phyloP scores from a whole-genome alignment of 805 yeast species.

The Monosporozyma solicola region DNA sequence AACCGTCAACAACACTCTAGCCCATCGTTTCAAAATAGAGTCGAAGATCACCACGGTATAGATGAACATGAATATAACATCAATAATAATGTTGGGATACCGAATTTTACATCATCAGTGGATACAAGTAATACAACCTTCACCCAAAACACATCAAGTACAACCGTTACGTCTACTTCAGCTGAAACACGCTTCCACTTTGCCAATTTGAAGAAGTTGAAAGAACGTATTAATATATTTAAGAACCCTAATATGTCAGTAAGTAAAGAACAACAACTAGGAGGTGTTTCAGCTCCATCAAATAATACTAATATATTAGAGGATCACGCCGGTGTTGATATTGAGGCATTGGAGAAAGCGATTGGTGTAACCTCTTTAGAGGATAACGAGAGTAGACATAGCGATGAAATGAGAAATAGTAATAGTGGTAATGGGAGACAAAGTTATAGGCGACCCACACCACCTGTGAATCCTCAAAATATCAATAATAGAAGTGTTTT shows the following conservation, averaged over 20 bases:
- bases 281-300: neutral
- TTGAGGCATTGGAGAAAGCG: constrained; percentile 30
- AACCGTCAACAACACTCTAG: neutral
- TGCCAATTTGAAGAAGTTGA: constrained; percentile 29
- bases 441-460: neutral
- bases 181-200: constrained; percentile 29
- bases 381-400: neutral
- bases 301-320: constrained; percentile 3
- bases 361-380: constrained; percentile 23
- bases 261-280: neutral
- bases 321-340: constrained; percentile 20
- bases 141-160: constrained; percentile 15
- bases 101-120: constrained; percentile 18
- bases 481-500: neutral
- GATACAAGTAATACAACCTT: constrained; percentile 16
- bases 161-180: constrained; percentile 20
- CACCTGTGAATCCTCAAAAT: neutral
- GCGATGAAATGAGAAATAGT: neutral
- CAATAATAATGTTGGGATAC: constrained; percentile 1
- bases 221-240: constrained; percentile 28
- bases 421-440: neutral
- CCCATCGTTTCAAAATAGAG: neutral
- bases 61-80: neutral
- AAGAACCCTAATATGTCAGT: constrained; percentile 23
- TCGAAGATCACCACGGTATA: neutral